phyloP scores from a whole-genome alignment of 768 basidiomycete genomes.

The Pholiota microspora region DNA sequence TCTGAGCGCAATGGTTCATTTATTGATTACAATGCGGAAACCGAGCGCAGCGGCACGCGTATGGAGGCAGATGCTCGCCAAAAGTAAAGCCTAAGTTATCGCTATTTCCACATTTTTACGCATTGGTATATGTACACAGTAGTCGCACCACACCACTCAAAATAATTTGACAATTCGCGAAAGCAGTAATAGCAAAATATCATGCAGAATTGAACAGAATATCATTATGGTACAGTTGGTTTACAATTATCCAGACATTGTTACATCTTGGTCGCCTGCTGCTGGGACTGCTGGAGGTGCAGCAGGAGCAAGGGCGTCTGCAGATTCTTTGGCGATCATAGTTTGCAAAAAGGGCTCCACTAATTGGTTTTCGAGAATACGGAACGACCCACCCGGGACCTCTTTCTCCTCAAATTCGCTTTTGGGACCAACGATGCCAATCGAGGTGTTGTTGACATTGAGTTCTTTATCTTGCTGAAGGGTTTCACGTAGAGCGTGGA shows the following conservation, averaged over 20 bases:
- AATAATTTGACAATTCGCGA: background rate
- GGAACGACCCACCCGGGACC: conserved; percentile 63
- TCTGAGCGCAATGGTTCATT: conserved; percentile 77
- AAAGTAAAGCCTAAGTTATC: conserved; percentile 5
- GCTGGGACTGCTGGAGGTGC: conserved; percentile 37
- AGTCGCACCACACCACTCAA: background rate
- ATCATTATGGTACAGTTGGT: conserved; percentile 18
- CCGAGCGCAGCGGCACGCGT: conserved; percentile 64
- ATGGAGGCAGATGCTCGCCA: conserved; percentile 40
- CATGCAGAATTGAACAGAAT: conserved; percentile 12
- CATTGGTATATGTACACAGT: background rate
- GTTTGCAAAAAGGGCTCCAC: conserved; percentile 73
- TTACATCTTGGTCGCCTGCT: conserved; percentile 72
- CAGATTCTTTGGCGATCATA: conserved; percentile 72
- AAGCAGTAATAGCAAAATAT: background rate
- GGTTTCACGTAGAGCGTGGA: conserved; percentile 94
- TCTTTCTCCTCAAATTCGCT: conserved; percentile 54
- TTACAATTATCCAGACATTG: conserved; percentile 68
- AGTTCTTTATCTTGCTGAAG: conserved; percentile 98
- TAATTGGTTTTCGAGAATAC: conserved; percentile 79
- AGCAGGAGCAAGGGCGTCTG: conserved; percentile 34
- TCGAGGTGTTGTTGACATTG: conserved; percentile 88
- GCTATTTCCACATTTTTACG: background rate
- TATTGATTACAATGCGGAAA: conserved; percentile 67
- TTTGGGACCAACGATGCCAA: conserved; percentile 85